phyloP scores from a whole-genome alignment of 108 stramenopile genomes.

The Nitzschia sp. region DNA sequence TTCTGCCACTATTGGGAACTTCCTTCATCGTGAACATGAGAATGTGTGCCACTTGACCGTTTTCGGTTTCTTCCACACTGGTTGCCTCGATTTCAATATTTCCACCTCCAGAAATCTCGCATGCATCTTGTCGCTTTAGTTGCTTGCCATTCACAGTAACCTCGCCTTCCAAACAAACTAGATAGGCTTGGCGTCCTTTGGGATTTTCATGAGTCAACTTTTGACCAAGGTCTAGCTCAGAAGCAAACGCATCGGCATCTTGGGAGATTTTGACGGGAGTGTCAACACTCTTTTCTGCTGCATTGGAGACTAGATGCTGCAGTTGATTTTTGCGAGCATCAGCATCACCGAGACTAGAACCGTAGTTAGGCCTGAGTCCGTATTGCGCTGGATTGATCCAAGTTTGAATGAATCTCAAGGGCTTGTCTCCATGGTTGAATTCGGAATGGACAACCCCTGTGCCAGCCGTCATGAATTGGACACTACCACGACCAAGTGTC shows the following conservation, averaged over 20 bases:
- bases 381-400: conserved; percentile 64
- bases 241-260: conserved; percentile 61
- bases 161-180: conserved; percentile 71
- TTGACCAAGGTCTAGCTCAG: conserved; percentile 57
- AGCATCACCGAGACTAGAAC: conserved; percentile 29
- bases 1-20: conserved; percentile 36
- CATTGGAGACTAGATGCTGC: conserved; percentile 65
- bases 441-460: conserved; percentile 73
- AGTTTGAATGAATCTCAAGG: conserved; percentile 80
- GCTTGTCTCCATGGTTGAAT: conserved; percentile 57
- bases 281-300: conserved; percentile 9
- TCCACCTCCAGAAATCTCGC: conserved; percentile 39
- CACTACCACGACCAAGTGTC: conserved; percentile 60
- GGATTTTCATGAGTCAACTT: conserved; percentile 27
- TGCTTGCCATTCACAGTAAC: conserved; percentile 44
- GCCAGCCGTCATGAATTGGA: conserved; percentile 87
- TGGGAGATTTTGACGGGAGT: conserved; percentile 69
- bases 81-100: conserved; percentile 35
- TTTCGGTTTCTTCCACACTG: conserved; percentile 43
- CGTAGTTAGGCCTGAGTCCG: conserved; percentile 71
- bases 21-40: conserved; percentile 49
- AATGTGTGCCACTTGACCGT: conserved; percentile 52
- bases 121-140: conserved; percentile 54
- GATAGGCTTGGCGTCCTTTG: conserved; percentile 62
- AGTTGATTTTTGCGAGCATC: conserved; percentile 39